Conservation (phyloP, 768 basidiomycete genomes). For the Boletus insuetus region DNA sequence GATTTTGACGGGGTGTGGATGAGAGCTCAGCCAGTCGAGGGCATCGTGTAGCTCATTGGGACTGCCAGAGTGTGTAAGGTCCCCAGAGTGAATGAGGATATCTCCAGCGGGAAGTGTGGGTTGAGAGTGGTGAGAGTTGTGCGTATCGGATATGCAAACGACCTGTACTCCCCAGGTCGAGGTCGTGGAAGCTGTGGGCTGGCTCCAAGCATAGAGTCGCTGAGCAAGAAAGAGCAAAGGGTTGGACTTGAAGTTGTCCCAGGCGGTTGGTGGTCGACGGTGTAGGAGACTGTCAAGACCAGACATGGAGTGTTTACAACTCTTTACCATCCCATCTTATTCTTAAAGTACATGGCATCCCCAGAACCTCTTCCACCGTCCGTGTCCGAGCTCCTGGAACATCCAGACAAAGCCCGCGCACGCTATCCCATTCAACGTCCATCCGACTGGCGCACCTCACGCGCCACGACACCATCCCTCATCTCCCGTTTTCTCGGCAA, state of each 20-base stretch:
- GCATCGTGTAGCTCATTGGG: slow-evolving; percentile 2
- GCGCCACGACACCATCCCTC: not conserved
- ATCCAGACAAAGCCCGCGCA: not conserved
- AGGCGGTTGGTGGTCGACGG: slow-evolving; percentile 6
- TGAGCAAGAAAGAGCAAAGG: slow-evolving; percentile 10
- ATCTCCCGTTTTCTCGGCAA: not conserved
- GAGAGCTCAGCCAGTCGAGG: slow-evolving; percentile 7
- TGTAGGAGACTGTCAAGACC: slow-evolving; percentile 2
- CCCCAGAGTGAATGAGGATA: slow-evolving; percentile 7
- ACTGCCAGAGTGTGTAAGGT: slow-evolving; percentile 5
- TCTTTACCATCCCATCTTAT: not conserved
- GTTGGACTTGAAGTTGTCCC: slow-evolving; percentile 3
- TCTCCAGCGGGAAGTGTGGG: slow-evolving; percentile 3
- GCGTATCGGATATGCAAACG: slow-evolving; percentile 10
- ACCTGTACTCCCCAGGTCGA: not conserved
- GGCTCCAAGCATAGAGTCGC: not conserved
- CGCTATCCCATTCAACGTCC: slow-evolving; percentile 5
- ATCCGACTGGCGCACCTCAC: slow-evolving; percentile 3
- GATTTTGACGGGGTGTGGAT: slow-evolving; percentile 8
- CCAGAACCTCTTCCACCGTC: slow-evolving; percentile 2
- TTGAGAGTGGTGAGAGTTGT: slow-evolving; percentile 3
- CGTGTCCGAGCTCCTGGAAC: not conserved
- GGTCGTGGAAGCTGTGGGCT: not conserved
- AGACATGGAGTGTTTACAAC: not conserved
- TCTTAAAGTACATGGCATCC: not conserved